Conservation (phyloP, 75 land plant genomes). For the Pinus taeda region DNA sequence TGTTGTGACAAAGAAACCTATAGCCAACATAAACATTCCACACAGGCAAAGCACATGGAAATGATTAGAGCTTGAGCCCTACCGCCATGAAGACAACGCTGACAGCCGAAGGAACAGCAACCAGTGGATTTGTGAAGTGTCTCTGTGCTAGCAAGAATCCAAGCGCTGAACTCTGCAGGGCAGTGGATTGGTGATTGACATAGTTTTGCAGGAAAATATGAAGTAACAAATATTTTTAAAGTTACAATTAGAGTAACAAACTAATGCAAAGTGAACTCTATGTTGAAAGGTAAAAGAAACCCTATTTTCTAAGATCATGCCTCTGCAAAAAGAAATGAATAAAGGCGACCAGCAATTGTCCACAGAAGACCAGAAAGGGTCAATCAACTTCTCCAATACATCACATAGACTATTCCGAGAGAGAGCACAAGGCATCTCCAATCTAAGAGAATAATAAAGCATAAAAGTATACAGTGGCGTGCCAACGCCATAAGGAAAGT, state of each 20-base stretch:
- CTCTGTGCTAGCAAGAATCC: slow-evolving; percentile 94
- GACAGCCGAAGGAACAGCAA: slow-evolving; percentile 97
- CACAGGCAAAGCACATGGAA: slow-evolving; percentile 1
- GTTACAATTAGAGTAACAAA: not conserved
- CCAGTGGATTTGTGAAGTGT: slow-evolving; percentile 95
- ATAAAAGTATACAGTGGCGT: no score
- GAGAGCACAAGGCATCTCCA: no score
- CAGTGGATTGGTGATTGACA: not conserved
- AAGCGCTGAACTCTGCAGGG: slow-evolving; percentile 88
- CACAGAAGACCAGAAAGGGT: no score
- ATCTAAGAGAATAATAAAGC: no score
- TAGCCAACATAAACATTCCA: not conserved
- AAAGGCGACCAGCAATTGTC: no score
- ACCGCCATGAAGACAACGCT: slow-evolving; percentile 99
- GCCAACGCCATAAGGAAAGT: no score
- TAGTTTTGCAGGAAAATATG: not conserved
- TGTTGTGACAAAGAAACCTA: not conserved
- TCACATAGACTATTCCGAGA: no score
- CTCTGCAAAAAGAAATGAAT: no score
- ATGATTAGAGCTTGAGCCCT: slow-evolving; percentile 8
- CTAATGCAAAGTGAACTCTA: not conserved
- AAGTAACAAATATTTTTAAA: not conserved
- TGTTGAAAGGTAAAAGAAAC: not conserved
- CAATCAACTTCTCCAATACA: no score
- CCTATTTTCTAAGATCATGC: not conserved